Evolutionary conservation across 176 grass and related monocot genomes (phyloP), one percentile per base, ranked within the genome.

Genomic region (Secale cereale): DNA sequence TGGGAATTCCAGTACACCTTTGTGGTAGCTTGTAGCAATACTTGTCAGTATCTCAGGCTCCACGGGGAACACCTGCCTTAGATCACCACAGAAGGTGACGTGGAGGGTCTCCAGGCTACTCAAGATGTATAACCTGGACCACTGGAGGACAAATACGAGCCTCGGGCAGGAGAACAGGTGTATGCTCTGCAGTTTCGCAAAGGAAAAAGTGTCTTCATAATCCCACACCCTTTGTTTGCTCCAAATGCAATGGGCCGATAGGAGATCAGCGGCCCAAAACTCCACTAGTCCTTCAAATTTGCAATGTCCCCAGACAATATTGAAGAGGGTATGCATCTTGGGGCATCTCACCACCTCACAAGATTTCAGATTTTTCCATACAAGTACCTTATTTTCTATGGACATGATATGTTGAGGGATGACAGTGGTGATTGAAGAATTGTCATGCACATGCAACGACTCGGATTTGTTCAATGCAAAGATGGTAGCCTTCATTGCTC

Each of bases 301-400:
- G 10, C 11, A 41, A 10, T 43, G 13, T 3, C 2, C 10, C 0
- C 0, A 3, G 10, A 40, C 1, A 45, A 0, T 3, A 3, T 19
- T 2, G 25, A 76, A 56, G 46, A 76, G 10, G 0, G 27, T 31
- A 10, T 5, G 27, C 28, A 76, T 3, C 73, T 20, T 54, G 16
- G 8, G 54, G 20, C 54, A 59, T 59, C 54, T 59, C 20, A 22
- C 7, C 20, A 59, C 8, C 0, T n/a, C 20, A n/a, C 54, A 59
- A 16, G 0, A 16, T 59, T 59, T n/a, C 19, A 59, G 20, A 57
- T 22, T 0, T 8, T 1, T 0, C 54, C 54, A 57, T 19, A 0
- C 0, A 57, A 57, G 54, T 9, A 0, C 0, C 0, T 4, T 0
- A 1, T 0, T 0, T 22, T 57, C 19, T 8, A 1, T 59, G 19